phyloP scores from a whole-genome alignment of 2,329 filamentous ascomycete genomes.

The Fusarium praegraminearum region DNA sequence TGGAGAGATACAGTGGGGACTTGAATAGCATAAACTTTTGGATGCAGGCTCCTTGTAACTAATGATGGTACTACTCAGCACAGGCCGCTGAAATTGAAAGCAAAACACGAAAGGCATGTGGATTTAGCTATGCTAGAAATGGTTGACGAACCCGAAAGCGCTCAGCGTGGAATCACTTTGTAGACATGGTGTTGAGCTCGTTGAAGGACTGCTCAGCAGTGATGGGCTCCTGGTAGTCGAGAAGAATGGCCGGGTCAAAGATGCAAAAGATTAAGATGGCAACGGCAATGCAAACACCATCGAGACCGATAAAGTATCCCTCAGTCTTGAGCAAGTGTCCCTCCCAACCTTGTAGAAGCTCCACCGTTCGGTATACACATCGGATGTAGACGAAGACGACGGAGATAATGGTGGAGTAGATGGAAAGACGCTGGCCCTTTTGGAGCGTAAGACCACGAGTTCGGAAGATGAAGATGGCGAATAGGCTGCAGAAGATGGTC shows the following conservation, averaged over 20 bases:
- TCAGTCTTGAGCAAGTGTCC: slow-evolving; percentile 64
- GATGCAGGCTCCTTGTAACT: too few species aligned
- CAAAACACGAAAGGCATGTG: not conserved
- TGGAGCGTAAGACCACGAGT: slow-evolving; percentile 50
- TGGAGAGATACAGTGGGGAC: too few species aligned
- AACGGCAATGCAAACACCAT: slow-evolving; percentile 61
- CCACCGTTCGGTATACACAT: slow-evolving; percentile 63
- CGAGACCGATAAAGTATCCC: slow-evolving; percentile 61
- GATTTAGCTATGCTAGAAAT: not conserved
- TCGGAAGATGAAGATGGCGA: slow-evolving; percentile 55
- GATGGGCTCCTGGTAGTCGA: slow-evolving; percentile 1
- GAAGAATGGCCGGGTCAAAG: slow-evolving; percentile 54
- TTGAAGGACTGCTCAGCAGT: slow-evolving; percentile 4
- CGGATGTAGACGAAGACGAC: slow-evolving; percentile 60
- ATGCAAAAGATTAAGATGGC: slow-evolving; percentile 52
- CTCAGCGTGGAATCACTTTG: not conserved
- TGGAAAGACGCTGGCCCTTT: slow-evolving; percentile 40
- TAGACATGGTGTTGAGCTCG: slow-evolving; percentile 15
- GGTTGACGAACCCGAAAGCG: not conserved
- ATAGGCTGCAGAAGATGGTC: slow-evolving; percentile 58
- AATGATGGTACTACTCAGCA: too few species aligned
- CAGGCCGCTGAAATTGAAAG: too few species aligned
- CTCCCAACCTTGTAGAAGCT: slow-evolving; percentile 62
- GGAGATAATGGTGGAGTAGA: slow-evolving; percentile 56
- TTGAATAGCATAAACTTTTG: not conserved